phyloP scores from a whole-genome alignment of 2,329 filamentous ascomycete genomes.

The Fusarium sp. region DNA sequence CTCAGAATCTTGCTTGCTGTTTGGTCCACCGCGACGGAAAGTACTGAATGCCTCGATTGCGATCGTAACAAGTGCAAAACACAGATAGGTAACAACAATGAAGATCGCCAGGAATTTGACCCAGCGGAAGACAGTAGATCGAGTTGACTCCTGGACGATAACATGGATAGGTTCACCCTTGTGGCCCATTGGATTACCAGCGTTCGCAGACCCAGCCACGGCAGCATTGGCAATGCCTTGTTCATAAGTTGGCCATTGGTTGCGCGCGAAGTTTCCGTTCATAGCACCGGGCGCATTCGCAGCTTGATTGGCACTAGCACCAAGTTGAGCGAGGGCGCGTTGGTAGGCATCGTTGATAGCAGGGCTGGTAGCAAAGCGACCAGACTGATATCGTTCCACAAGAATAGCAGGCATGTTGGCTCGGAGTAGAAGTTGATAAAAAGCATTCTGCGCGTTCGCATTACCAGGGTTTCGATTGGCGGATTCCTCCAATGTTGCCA shows the following conservation, averaged over 20 bases:
- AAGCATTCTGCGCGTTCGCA: slow-evolving; percentile 89
- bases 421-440: slow-evolving; percentile 90
- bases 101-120: slow-evolving; percentile 88
- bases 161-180: slow-evolving; percentile 94
- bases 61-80: slow-evolving; percentile 83
- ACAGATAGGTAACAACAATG: slow-evolving; percentile 81
- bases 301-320: slow-evolving; percentile 48
- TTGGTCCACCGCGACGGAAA: slow-evolving; percentile 77
- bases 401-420: slow-evolving; percentile 95
- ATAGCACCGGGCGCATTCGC: slow-evolving; percentile 41
- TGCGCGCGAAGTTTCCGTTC: slow-evolving; percentile 42
- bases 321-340: slow-evolving; percentile 71
- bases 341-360: slow-evolving; percentile 84
- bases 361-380: slow-evolving; percentile 84
- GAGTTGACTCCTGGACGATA: slow-evolving; percentile 90
- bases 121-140: slow-evolving; percentile 88
- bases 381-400: slow-evolving; percentile 88
- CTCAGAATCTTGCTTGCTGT: slow-evolving; percentile 80
- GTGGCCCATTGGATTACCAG: slow-evolving; percentile 66
- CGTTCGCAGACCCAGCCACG: slow-evolving; percentile 39
- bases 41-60: slow-evolving; percentile 84
- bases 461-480: slow-evolving; percentile 94
- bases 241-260: slow-evolving; percentile 51
- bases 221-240: slow-evolving; percentile 50
- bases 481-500: slow-evolving; percentile 88